Evolutionary conservation across 352 stramenopile species (phyloP).

Genomic region (Pilasporangium apinafurcum): DNA sequence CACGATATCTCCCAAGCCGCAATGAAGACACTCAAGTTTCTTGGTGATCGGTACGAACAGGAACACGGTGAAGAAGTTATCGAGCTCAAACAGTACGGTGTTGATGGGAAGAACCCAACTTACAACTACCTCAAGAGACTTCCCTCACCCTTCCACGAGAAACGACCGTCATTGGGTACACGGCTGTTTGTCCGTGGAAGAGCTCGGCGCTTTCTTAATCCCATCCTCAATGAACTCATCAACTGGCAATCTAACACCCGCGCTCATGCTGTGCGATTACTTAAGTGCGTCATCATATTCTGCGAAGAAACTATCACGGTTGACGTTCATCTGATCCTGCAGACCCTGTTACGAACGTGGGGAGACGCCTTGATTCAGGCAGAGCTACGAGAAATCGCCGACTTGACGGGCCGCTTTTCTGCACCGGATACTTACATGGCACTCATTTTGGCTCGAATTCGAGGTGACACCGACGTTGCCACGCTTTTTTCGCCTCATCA

Average conservation of each 20-base stretch:
- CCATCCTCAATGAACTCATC: slow-evolving; percentile 85
- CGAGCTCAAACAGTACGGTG: slow-evolving; percentile 92
- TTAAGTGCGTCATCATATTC: slow-evolving; percentile 89
- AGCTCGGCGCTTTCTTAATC: slow-evolving; percentile 85
- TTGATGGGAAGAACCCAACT: slow-evolving; percentile 84
- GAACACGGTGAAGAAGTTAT: slow-evolving; percentile 84
- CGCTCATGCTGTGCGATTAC: slow-evolving; percentile 74
- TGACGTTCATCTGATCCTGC: slow-evolving; percentile 75
- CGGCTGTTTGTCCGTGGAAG: slow-evolving; percentile 89
- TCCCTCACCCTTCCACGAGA: slow-evolving; percentile 67
- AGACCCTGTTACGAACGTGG: slow-evolving; percentile 58
- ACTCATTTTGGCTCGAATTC: slow-evolving; percentile 52
- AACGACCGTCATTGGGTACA: slow-evolving; percentile 84
- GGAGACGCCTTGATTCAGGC: slow-evolving; percentile 16
- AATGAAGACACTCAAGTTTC: slow-evolving; percentile 63
- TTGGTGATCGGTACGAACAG: slow-evolving; percentile 53
- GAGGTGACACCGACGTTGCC: slow-evolving; percentile 39
- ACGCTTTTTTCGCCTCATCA: slow-evolving; percentile 13
- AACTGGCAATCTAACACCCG: slow-evolving; percentile 89
- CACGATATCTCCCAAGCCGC: slow-evolving; percentile 36
- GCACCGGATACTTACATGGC: slow-evolving; percentile 59
- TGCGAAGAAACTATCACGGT: slow-evolving; percentile 92
- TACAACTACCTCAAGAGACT: slow-evolving; percentile 84
- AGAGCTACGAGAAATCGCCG: slow-evolving; percentile 26
- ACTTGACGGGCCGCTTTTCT: slow-evolving; percentile 58